These are phyloP conservation scores for Mucor indicus DNA, from an alignment of 371 early-diverging fungal genomes.

Conservation along the genomic window DNA sequence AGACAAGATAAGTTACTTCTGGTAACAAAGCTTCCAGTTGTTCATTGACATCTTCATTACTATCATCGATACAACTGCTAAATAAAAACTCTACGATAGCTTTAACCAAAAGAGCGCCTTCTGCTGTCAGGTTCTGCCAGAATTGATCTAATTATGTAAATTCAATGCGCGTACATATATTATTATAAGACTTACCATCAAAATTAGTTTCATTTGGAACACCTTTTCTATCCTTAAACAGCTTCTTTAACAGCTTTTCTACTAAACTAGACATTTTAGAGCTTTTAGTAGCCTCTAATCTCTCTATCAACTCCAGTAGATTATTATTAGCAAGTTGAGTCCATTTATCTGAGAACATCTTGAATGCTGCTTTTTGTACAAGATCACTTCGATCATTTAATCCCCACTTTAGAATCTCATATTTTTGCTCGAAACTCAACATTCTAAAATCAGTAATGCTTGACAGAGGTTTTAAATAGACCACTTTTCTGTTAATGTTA, in stretches of 20 bases:
- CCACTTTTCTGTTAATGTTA: conserved; percentile 58
- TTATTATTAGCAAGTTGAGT: conserved; percentile 72
- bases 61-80: too few species aligned
- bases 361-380: conserved; percentile 72
- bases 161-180: background rate
- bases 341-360: conserved; percentile 77
- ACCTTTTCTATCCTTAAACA: conserved; percentile 65
- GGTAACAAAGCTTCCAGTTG: conserved; percentile 71
- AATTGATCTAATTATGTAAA: conserved; percentile 48
- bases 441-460: conserved; percentile 66
- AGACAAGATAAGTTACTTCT: conserved; percentile 69
- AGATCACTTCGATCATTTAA: conserved; percentile 71
- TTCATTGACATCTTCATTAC: conserved; percentile 50
- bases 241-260: conserved; percentile 64
- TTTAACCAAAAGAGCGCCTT: conserved; percentile 75
- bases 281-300: conserved; percentile 73
- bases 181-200: conserved; percentile 36
- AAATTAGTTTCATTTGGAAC: conserved; percentile 58
- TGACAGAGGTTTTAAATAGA: conserved; percentile 67
- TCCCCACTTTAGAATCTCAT: conserved; percentile 70
- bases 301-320: conserved; percentile 74
- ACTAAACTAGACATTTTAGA: conserved; percentile 68
- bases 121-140: conserved; percentile 77
- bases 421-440: conserved; percentile 68
- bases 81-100: conserved; percentile 55